Base-by-base conservation (phyloP, 352 stramenopile genomes). In the Globisporangium sylvaticum region DNA sequence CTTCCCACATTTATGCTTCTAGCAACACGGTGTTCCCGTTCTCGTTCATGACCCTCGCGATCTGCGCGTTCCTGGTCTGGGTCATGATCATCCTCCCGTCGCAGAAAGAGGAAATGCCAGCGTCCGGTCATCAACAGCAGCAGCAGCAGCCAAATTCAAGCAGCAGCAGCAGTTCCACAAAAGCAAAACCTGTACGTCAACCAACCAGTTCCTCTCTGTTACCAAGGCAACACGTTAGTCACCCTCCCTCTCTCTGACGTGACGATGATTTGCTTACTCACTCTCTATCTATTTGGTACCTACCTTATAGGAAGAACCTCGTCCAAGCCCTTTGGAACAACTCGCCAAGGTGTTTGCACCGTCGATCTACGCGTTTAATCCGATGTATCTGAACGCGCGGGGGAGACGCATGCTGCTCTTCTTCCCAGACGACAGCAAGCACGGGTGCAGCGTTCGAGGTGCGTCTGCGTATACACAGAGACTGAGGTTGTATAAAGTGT, bases 281-380 rank as follows among this genome's bases (percentile, higher is more conserved):
- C 10, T 25, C 0, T 37, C 3, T 12, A 18, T 53, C 20, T 24
- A 18, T 42, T 42, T 42, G 34, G 34, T 14, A 42, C 34, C 15
- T 42, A n/a, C n/a, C n/a, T 42, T 12, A 58, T 27, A 79, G 67
- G 59, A 74, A 31, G 4, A 31, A 10, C 67, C 59, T 25, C 65
- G 58, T 29, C 9, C 63, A 18, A 87, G 72, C 68, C 70, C 79
- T 8, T 72, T 91, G 32, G 63, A 65, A 25, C 80, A 88, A 58
- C 46, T 94, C 27, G 83, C 83, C 0, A 89, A 87, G 24, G 76
- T 90, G 39, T 90, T 91, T 64, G 76, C 83, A 14, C 86, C 86
- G 55, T 94, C 86, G 0, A 80, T 80, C 42, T 88, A 81, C 65
- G 79, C 81, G 64, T 78, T 94, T 46, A 89, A 90, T 15, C 70